A percentile compares a stretch with the other conserved stretches of the same genome.
phyloP scores from a whole-genome alignment of 306 rosid species.

The Luffa acutangula region DNA sequence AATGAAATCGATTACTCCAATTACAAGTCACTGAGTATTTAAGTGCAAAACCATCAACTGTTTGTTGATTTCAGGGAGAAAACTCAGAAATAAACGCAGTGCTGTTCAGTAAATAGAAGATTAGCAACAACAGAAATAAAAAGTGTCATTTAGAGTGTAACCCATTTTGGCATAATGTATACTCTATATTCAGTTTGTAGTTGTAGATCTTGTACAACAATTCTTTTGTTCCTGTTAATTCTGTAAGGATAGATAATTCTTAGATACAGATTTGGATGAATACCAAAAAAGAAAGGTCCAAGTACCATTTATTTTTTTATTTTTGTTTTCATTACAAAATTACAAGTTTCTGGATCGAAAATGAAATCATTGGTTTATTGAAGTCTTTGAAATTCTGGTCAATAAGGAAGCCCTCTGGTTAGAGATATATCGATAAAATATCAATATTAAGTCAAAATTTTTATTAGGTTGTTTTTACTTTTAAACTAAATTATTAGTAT shows the following conservation, averaged over 20 bases:
- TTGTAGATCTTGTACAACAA: neutral
- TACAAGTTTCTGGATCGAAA: neutral
- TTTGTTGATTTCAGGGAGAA: neutral
- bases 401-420: no score
- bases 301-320: neutral
- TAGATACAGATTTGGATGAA: neutral
- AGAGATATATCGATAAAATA: no score
- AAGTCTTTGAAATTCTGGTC: neutral
- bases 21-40: conserved; percentile 35
- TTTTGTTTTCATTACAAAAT: neutral
- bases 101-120: neutral
- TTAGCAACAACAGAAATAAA: neutral
- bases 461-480: no score
- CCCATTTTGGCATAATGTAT: conserved; percentile 6
- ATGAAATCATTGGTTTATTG: neutral
- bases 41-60: conserved; percentile 10
- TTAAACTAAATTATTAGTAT: no score
- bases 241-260: neutral
- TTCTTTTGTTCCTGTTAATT: neutral
- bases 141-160: neutral
- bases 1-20: conserved; percentile 50
- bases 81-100: neutral
- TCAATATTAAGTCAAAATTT: no score
- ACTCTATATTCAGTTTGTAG: neutral
- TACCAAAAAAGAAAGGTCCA: neutral